phyloP scores from a whole-genome alignment of 768 basidiomycete genomes.

The Terana coerulea region DNA sequence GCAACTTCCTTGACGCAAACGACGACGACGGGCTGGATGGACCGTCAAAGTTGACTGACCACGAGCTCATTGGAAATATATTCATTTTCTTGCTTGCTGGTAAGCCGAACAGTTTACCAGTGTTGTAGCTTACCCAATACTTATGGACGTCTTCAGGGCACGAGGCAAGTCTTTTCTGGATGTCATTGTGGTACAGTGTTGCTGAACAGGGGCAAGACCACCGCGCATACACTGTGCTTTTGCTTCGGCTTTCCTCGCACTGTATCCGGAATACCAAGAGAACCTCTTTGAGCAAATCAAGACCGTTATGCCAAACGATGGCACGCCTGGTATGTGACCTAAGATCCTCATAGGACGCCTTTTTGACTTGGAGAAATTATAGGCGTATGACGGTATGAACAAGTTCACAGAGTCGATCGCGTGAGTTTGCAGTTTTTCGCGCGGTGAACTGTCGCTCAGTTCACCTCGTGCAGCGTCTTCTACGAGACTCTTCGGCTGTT shows the following conservation, averaged over 20 bases:
- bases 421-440: slow-evolving; percentile 13
- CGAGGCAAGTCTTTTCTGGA: slow-evolving; percentile 33
- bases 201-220: slow-evolving; percentile 21
- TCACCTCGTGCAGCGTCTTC: slow-evolving; percentile 20
- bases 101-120: not conserved
- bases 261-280: slow-evolving; percentile 38
- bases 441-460: too few species aligned
- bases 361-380: not conserved
- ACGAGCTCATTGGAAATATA: slow-evolving; percentile 38
- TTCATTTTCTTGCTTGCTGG: slow-evolving; percentile 49
- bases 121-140: not conserved
- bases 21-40: slow-evolving; percentile 26
- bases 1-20: slow-evolving; percentile 47
- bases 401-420: slow-evolving; percentile 19
- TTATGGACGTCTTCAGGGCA: slow-evolving; percentile 25
- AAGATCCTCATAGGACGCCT: not conserved
- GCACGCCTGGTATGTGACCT: slow-evolving; percentile 22
- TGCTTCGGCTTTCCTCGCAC: slow-evolving; percentile 33
- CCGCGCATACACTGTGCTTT: slow-evolving; percentile 31
- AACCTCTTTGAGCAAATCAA: slow-evolving; percentile 31
- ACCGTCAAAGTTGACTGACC: slow-evolving; percentile 34
- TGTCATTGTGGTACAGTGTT: not conserved
- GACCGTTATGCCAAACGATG: slow-evolving; percentile 22
- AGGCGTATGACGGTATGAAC: slow-evolving; percentile 29
- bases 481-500: slow-evolving; percentile 32